Conservation (phyloP, 2,329 filamentous ascomycete genomes). For the Sarocladium strictum region DNA sequence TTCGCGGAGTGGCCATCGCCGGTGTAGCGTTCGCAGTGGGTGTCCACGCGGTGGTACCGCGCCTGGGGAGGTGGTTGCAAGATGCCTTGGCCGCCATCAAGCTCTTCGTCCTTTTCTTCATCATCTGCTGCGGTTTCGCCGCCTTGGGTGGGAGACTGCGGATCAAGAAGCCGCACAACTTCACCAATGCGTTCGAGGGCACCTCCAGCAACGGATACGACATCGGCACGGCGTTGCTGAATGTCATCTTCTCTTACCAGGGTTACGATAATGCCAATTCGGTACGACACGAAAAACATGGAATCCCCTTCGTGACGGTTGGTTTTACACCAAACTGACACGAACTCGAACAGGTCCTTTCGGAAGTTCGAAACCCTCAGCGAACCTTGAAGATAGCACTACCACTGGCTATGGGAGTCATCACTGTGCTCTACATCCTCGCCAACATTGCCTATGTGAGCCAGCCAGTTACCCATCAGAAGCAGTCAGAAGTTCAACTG, state of each 20-base stretch:
- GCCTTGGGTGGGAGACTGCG: neutral
- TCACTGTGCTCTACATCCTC: neutral
- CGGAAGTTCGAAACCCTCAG: neutral
- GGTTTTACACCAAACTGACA: neutral
- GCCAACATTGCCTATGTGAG: conserved; percentile 5
- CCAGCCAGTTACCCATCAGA: neutral
- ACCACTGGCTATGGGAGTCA: neutral
- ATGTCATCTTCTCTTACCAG: neutral
- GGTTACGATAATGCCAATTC: conserved; percentile 1
- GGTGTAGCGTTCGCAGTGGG: neutral
- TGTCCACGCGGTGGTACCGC: neutral
- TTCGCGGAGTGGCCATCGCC: neutral
- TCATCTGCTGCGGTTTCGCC: conserved; percentile 5
- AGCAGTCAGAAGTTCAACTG: too few species aligned
- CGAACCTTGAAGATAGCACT: neutral
- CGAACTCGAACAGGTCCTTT: neutral
- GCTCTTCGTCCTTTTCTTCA: conserved; percentile 3
- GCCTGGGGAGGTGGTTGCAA: neutral
- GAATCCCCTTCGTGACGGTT: too few species aligned
- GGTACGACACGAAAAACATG: neutral
- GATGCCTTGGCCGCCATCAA: neutral
- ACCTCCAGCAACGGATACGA: neutral
- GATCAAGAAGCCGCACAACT: neutral
- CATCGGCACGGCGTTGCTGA: neutral
- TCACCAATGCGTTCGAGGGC: neutral